Evolutionary conservation across 2,329 filamentous ascomycete genomes (phyloP).

Genomic region (Aspergillus tanneri): DNA sequence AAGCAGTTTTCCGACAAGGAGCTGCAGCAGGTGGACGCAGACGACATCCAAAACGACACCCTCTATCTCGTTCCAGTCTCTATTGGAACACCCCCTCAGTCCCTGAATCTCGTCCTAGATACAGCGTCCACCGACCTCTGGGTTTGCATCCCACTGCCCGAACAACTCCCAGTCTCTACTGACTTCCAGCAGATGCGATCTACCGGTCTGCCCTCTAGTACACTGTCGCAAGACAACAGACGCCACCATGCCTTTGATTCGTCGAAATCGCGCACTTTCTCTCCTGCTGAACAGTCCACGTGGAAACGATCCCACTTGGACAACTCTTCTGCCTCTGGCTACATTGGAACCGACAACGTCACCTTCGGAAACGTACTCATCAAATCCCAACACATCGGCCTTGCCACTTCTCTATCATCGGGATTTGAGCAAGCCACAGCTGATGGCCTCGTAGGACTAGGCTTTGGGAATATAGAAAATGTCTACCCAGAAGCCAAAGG

Average conservation of each 20-base stretch:
- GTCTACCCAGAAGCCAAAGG: constrained; percentile 59
- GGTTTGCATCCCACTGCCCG: constrained; percentile 45
- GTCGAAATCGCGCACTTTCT: constrained; percentile 60
- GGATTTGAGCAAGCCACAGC: constrained; percentile 58
- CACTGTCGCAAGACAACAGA: constrained; percentile 7
- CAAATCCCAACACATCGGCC: constrained; percentile 63
- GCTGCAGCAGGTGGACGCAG: constrained; percentile 54
- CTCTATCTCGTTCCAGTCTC: constrained; percentile 63
- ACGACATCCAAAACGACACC: constrained; percentile 67
- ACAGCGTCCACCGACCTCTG: constrained; percentile 70
- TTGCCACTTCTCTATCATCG: constrained; percentile 59
- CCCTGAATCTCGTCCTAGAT: constrained; percentile 64
- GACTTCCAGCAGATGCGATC: constrained; percentile 10
- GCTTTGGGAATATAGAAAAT: constrained; percentile 64
- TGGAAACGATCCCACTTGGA: constrained; percentile 72
- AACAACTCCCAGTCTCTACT: constrained; percentile 14
- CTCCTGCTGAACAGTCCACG: constrained; percentile 47
- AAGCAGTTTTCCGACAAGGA: constrained; percentile 42
- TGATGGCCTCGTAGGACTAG: constrained; percentile 67
- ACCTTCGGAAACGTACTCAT: constrained; percentile 62
- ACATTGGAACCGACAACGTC: constrained; percentile 63
- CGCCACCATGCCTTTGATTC: constrained; percentile 61
- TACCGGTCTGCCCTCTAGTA: too few relatives aligned
- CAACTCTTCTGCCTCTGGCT: constrained; percentile 63
- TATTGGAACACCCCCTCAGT: constrained; percentile 66